Evolutionary conservation across 371 early-diverging fungal species (phyloP).

Genomic region (Coemansia sp.): DNA sequence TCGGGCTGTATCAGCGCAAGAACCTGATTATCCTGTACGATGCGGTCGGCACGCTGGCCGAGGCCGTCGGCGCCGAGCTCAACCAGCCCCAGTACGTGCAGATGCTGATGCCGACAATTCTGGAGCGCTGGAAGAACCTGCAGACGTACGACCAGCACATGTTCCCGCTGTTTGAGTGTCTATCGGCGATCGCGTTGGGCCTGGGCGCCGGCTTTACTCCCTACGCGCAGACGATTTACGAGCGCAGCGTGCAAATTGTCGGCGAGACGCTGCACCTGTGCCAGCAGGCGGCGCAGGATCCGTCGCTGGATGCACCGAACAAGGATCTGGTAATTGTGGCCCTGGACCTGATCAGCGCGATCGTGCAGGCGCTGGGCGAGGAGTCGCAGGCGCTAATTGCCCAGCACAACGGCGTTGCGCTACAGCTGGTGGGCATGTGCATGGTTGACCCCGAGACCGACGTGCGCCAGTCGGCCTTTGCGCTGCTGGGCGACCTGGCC

Average conservation of each 20-base stretch:
- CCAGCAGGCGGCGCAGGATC: constrained; percentile 62
- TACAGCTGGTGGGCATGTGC: constrained; percentile 76
- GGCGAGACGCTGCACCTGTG: constrained; percentile 68
- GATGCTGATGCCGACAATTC: constrained; percentile 80
- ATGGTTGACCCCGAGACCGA: constrained; percentile 75
- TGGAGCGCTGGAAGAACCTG: constrained; percentile 76
- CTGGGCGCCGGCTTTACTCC: constrained; percentile 82
- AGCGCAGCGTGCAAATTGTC: constrained; percentile 81
- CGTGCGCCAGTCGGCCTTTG: constrained; percentile 90
- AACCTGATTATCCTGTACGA: constrained; percentile 91
- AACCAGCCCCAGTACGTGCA: constrained; percentile 73
- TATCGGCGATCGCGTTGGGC: constrained; percentile 84
- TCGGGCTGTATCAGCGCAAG: constrained; percentile 81
- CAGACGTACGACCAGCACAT: constrained; percentile 79
- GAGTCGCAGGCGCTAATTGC: constrained; percentile 74
- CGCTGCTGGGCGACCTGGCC: constrained; percentile 92
- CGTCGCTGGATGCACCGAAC: constrained; percentile 71
- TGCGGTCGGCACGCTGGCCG: constrained; percentile 90
- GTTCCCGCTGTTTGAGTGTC: constrained; percentile 92
- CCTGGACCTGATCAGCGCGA: constrained; percentile 88
- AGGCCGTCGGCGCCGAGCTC: constrained; percentile 79
- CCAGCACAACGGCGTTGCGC: constrained; percentile 65
- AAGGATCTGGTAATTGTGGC: constrained; percentile 94
- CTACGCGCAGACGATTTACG: constrained; percentile 80
- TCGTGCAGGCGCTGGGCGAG: constrained; percentile 85